These are phyloP conservation scores for Penicillium sp. DNA, from an alignment of 2,329 filamentous ascomycete species.

Conservation along the genomic window DNA sequence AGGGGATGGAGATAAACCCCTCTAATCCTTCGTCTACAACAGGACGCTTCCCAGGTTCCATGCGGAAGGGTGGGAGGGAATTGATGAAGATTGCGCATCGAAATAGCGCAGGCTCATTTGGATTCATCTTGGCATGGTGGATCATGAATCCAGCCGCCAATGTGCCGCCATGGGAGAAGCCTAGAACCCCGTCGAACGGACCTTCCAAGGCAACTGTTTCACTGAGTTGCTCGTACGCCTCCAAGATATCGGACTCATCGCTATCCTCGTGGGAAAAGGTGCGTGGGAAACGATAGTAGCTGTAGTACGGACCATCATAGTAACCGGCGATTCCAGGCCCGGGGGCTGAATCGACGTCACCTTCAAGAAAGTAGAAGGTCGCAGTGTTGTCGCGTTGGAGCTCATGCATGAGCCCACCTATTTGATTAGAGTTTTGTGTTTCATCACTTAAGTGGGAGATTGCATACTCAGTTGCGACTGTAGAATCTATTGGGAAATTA, in stretches of 20 bases:
- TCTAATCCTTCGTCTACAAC: slow-evolving; percentile 27
- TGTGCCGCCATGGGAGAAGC: slow-evolving; percentile 39
- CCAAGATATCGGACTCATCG: slow-evolving; percentile 24
- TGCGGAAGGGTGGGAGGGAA: slow-evolving; percentile 33
- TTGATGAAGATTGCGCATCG: slow-evolving; percentile 38
- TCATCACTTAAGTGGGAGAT: background rate
- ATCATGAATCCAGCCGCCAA: slow-evolving; percentile 33
- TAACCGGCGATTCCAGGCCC: slow-evolving; percentile 32
- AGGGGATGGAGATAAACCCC: slow-evolving; percentile 29
- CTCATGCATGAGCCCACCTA: slow-evolving; percentile 29
- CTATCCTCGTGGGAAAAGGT: slow-evolving; percentile 23
- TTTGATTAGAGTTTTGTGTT: slow-evolving; percentile 4
- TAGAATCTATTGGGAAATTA: slow-evolving; percentile 26
- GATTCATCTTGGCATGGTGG: slow-evolving; percentile 28
- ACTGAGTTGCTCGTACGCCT: slow-evolving; percentile 30
- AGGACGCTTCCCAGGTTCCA: slow-evolving; percentile 23
- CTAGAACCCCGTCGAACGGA: slow-evolving; percentile 34
- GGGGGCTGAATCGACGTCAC: slow-evolving; percentile 29
- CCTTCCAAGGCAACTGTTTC: slow-evolving; percentile 28
- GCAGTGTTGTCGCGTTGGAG: slow-evolving; percentile 32
- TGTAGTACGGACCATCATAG: slow-evolving; percentile 36
- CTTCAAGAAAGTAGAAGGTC: slow-evolving; percentile 33
- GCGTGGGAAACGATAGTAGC: slow-evolving; percentile 34
- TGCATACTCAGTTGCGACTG: slow-evolving; percentile 30
- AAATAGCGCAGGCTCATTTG: slow-evolving; percentile 25